phyloP scores from a whole-genome alignment of 768 basidiomycete species.

The Tylopilus intermedius region DNA sequence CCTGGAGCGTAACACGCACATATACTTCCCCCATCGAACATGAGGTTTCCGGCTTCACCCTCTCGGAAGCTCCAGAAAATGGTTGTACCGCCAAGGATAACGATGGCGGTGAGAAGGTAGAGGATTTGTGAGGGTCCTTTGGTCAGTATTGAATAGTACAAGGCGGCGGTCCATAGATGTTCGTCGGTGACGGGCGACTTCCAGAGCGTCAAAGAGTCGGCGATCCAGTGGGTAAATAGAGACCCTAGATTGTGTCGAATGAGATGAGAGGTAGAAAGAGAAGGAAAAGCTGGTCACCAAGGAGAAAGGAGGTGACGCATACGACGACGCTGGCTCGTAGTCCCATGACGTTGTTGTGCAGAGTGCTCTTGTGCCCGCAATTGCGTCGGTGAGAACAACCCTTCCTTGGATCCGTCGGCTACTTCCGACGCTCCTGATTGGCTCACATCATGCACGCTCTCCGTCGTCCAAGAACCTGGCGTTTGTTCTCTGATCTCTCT shows the following conservation, averaged over 20 bases:
- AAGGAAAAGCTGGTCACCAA: constrained; percentile 44
- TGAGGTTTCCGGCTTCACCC: constrained; percentile 74
- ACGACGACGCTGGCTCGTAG: constrained; percentile 71
- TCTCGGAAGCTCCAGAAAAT: constrained; percentile 78
- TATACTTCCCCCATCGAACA: constrained; percentile 89
- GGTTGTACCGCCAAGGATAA: constrained; percentile 55
- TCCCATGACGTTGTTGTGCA: constrained; percentile 44
- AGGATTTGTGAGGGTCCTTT: constrained; percentile 54
- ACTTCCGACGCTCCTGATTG: constrained; percentile 12
- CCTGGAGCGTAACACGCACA: constrained; percentile 45
- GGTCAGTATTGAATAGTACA: constrained; percentile 76
- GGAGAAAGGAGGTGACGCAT: constrained; percentile 72
- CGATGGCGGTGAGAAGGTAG: constrained; percentile 54
- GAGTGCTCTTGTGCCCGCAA: constrained; percentile 7
- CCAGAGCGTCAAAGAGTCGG: constrained; percentile 88
- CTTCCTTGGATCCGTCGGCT: constrained; percentile 5
- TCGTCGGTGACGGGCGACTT: constrained; percentile 83
- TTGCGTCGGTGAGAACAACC: too few species aligned
- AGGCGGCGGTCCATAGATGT: constrained; percentile 75
- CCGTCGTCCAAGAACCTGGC: constrained; percentile 5
- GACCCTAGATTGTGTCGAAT: constrained; percentile 43
- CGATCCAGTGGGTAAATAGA: constrained; percentile 87
- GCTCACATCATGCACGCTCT: constrained; percentile 18
- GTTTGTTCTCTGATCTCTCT: constrained; percentile 7
- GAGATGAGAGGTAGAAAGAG: neutral